A percentile compares a stretch with the other conserved stretches of the same genome.
phyloP scores from a whole-genome alignment of 805 yeast species.

The Citeromyces matritensis region DNA sequence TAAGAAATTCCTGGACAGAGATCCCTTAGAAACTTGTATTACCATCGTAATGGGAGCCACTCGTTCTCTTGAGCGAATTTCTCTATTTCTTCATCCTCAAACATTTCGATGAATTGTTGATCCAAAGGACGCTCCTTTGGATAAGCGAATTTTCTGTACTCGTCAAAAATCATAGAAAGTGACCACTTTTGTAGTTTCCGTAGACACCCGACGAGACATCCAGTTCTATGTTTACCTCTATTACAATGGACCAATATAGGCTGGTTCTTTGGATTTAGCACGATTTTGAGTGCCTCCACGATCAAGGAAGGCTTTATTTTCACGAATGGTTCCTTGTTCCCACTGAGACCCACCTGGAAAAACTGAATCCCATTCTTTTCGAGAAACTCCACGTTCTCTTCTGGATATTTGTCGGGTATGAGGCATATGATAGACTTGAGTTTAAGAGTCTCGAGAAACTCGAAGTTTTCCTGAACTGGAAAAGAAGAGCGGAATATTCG shows the following conservation, averaged over 20 bases:
- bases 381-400: slow-evolving; percentile 53
- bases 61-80: slow-evolving; percentile 31
- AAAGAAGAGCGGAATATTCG: slow-evolving; percentile 78
- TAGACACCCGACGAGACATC: slow-evolving; percentile 89
- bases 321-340: slow-evolving; percentile 91
- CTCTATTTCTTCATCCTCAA: slow-evolving; percentile 50
- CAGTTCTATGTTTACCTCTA: slow-evolving; percentile 93
- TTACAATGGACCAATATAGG: slow-evolving; percentile 92
- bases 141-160: slow-evolving; percentile 83
- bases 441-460: slow-evolving; percentile 43
- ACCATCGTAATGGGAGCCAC: slow-evolving; percentile 66
- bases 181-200: slow-evolving; percentile 88
- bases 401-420: slow-evolving; percentile 86
- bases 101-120: slow-evolving; percentile 89
- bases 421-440: slow-evolving; percentile 69
- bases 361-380: slow-evolving; percentile 45
- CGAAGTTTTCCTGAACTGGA: slow-evolving; percentile 75
- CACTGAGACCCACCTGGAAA: slow-evolving; percentile 85
- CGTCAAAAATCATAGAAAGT: slow-evolving; percentile 86
- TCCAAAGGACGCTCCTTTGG: slow-evolving; percentile 94
- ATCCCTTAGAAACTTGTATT: no score
- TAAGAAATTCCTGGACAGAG: no score
- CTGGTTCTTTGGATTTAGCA: slow-evolving; percentile 74
- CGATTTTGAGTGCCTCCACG: slow-evolving; percentile 68
- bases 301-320: slow-evolving; percentile 51